Base-by-base conservation (phyloP, 2,329 filamentous ascomycete genomes). In the Fusarium sp. region DNA sequence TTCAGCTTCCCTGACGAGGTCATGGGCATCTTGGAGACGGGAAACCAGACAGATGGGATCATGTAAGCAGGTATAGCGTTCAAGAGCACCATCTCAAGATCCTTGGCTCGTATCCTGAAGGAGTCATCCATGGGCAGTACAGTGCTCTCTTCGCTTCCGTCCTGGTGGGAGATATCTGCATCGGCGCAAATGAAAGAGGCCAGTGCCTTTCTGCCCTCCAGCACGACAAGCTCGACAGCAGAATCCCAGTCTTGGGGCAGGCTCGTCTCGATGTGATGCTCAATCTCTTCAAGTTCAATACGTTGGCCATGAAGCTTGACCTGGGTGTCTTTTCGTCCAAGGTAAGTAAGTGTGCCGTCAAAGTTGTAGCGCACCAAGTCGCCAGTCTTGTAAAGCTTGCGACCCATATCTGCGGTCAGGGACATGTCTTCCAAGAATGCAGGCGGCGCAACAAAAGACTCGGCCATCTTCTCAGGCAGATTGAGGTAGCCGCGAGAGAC, bases 281-380 rank as follows among this genome's bases (percentile, higher is more conserved):
- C 82, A 17, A 84, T 81, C 30, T 78, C 78, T 4, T 66, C 73
- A 13, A 86, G 78, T 74, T 86, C 89, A 40, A 88, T 80, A 33
- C 86, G 77, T 61, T 84, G 87, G 7, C 89, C 89, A 15, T 83
- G 81, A 6, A 90, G 75, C 74, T 90, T 90, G 35, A 89, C 81
- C 70, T 89, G 87, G 0, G 80, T 81, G 64, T 90, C 87, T 58
- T 86, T 86, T 4, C 87, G 78, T 20, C 85, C 86, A 22, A 85
- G 64, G 44, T 81, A 85, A 0, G 78, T 71, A 6, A 86, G 71
- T 4, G 73, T 75, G 1, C 82, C 81, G 44, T 84, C 79, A 0
- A 74, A 71, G 27, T 80, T 75, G 27, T 83, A 83, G 33, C 74
- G 74, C 4, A 77, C 84, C 5, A 86, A 73, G 60, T 86, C 84